phyloP scores from a whole-genome alignment of 176 grass and related monocot species.

The Eragrostis nindensis region DNA sequence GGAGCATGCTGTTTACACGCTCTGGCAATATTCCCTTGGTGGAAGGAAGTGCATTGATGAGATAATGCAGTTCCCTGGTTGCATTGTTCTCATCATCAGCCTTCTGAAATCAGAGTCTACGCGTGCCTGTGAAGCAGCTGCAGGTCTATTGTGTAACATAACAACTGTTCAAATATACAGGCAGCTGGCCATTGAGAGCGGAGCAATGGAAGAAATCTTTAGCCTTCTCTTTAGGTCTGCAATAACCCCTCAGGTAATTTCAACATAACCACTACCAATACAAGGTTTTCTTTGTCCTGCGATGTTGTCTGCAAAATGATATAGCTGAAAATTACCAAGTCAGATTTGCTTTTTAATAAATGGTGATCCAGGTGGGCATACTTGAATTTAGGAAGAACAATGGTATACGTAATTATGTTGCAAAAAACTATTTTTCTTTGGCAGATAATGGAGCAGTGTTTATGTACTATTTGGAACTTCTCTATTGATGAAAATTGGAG shows the following conservation, averaged over 20 bases:
- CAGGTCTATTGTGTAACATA: conserved; percentile 58
- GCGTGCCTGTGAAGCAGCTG: conserved; percentile 61
- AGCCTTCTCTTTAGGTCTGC: conserved; percentile 52
- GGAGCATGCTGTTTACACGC: conserved; percentile 63
- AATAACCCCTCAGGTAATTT: conserved; percentile 63
- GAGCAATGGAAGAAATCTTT: conserved; percentile 71
- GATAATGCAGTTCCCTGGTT: conserved; percentile 78
- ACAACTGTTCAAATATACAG: conserved; percentile 62
- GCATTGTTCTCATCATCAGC: conserved; percentile 55
- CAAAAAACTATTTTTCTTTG: conserved; percentile 29
- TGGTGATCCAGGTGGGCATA: neutral
- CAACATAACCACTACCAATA: conserved; percentile 5
- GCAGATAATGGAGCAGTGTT: conserved; percentile 66
- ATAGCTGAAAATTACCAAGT: neutral
- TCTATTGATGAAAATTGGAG: conserved; percentile 63
- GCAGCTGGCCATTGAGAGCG: conserved; percentile 48
- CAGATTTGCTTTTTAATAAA: conserved; percentile 9
- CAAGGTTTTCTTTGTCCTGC: conserved; percentile 15
- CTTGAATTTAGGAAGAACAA: conserved; percentile 25
- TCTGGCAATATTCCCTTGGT: conserved; percentile 69
- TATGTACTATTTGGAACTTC: conserved; percentile 77
- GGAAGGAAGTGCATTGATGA: conserved; percentile 62
- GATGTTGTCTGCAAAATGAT: conserved; percentile 29
- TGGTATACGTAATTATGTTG: conserved; percentile 30
- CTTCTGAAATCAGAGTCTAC: conserved; percentile 70